These are phyloP conservation scores for Sarcodon sp. DNA, from an alignment of 768 basidiomycete genomes.

Conservation along the genomic window DNA sequence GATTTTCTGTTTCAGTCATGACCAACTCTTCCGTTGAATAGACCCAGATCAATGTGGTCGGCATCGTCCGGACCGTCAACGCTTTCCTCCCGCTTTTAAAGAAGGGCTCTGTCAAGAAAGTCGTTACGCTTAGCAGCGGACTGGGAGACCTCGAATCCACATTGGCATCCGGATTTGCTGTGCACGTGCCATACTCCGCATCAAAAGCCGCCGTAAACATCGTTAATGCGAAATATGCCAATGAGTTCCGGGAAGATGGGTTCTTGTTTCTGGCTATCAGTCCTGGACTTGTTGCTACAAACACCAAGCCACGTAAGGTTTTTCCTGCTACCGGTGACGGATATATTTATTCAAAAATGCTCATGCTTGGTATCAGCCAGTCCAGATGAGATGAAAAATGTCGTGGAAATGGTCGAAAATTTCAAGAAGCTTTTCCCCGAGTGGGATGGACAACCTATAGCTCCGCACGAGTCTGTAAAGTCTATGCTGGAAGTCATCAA, in stretches of 20 bases:
- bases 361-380: not conserved
- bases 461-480: slow-evolving; percentile 8
- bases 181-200: slow-evolving; percentile 16
- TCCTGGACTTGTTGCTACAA: slow-evolving; percentile 25
- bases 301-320: slow-evolving; percentile 6
- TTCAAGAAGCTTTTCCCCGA: slow-evolving; percentile 8
- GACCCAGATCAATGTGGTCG: slow-evolving; percentile 22
- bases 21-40: slow-evolving; percentile 3
- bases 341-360: not conserved
- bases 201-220: slow-evolving; percentile 26
- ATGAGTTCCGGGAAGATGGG: slow-evolving; percentile 17
- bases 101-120: slow-evolving; percentile 19
- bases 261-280: slow-evolving; percentile 22
- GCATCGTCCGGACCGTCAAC: slow-evolving; percentile 21
- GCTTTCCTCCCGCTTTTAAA: slow-evolving; percentile 25
- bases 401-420: not conserved
- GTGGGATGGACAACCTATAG: slow-evolving; percentile 7
- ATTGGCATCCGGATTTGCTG: slow-evolving; percentile 4
- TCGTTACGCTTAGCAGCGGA: slow-evolving; percentile 19
- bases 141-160: slow-evolving; percentile 16
- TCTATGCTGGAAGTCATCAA: slow-evolving; percentile 7
- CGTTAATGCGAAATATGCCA: slow-evolving; percentile 23
- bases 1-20: not conserved
- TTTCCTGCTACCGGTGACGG: not conserved
- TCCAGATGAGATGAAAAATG: not conserved